Percentiles rank a stretch among this genome's conserved stretches.
phyloP scores from a whole-genome alignment of 345 rosid genomes.

The Streptanthus diversifolius region DNA sequence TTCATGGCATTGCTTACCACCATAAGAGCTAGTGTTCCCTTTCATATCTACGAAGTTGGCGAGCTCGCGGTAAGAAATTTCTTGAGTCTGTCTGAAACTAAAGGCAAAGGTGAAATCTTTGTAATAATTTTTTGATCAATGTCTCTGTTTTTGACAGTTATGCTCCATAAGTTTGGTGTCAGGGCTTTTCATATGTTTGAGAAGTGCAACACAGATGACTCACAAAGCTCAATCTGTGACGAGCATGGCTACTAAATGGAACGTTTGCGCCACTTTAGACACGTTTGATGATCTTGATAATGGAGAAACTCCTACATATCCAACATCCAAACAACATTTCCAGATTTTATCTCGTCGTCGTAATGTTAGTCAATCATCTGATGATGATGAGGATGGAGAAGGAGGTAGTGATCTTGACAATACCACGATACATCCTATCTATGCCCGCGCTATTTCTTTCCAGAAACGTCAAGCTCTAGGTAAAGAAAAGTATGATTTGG shows the following conservation, averaged over 20 bases:
- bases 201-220: conserved; percentile 76
- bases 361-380: conserved; percentile 39
- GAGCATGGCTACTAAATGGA: conserved; percentile 83
- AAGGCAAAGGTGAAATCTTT: neutral
- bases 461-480: conserved; percentile 90
- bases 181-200: conserved; percentile 80
- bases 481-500: conserved; percentile 20
- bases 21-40: conserved; percentile 49
- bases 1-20: conserved; percentile 57
- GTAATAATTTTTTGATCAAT: neutral
- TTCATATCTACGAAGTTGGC: conserved; percentile 71
- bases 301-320: conserved; percentile 52
- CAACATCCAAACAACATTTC: conserved; percentile 13
- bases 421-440: conserved; percentile 50
- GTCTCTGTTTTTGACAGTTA: conserved; percentile 42
- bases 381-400: conserved; percentile 61
- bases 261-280: conserved; percentile 68
- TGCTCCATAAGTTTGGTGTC: conserved; percentile 72
- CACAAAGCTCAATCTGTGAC: conserved; percentile 74
- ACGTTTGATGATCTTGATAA: conserved; percentile 51
- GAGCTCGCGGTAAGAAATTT: conserved; percentile 55
- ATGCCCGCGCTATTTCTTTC: conserved; percentile 58
- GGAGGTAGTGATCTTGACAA: conserved; percentile 58
- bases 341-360: conserved; percentile 31
- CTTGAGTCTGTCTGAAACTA: neutral